These are phyloP conservation scores for Lichina pygmaea DNA, from an alignment of 495 filamentous ascomycete species.

Conservation along the genomic window DNA sequence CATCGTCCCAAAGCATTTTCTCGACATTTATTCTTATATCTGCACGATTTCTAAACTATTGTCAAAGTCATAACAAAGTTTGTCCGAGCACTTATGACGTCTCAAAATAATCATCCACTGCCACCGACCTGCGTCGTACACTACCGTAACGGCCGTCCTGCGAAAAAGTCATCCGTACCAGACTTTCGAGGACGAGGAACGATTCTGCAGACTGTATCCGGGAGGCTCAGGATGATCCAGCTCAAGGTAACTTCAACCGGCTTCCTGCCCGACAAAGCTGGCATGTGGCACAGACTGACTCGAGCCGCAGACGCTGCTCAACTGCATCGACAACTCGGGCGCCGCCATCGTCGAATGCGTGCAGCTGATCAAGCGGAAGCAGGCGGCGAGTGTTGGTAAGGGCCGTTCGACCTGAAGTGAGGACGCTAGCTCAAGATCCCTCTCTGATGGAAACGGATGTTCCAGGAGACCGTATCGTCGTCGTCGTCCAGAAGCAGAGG, in stretches of 20 bases:
- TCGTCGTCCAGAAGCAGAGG: conserved; percentile 90
- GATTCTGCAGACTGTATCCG: not conserved
- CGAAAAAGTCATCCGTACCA: no score
- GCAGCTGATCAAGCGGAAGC: conserved; percentile 73
- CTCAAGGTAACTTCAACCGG: conserved; percentile 41
- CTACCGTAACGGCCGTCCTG: no score
- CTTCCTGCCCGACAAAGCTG: not conserved
- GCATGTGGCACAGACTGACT: not conserved
- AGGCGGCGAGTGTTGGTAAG: conserved; percentile 72
- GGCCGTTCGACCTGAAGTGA: not conserved
- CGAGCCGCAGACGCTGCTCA: conserved; percentile 63
- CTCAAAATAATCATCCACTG: no score
- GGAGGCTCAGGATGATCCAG: conserved; percentile 60
- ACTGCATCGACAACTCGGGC: conserved; percentile 99
- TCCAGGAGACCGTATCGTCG: conserved; percentile 83
- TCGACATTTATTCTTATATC: no score
- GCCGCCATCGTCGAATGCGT: conserved; percentile 94
- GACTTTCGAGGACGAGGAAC: no score
- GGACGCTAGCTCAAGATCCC: not conserved
- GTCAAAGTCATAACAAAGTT: no score
- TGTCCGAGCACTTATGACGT: no score
- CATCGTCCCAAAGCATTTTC: no score
- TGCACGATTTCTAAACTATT: no score
- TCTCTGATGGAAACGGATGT: not conserved
- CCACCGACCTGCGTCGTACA: no score